phyloP scores from a whole-genome alignment of 106 monocot species.

The Dendrobium catenatum region DNA sequence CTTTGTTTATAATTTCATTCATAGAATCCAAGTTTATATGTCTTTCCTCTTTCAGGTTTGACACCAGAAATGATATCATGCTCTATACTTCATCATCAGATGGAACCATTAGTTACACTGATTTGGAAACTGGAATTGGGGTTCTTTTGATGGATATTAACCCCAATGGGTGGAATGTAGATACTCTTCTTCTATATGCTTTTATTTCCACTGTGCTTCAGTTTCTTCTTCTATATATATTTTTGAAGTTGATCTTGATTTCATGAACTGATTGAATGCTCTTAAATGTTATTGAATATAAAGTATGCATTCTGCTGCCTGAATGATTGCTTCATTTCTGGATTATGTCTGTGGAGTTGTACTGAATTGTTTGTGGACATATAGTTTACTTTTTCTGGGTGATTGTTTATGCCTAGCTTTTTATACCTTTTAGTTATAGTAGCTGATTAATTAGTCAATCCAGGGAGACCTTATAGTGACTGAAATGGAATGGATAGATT shows the following conservation, averaged over 20 bases:
- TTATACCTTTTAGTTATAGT: too few species aligned
- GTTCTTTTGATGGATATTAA: conserved; percentile 65
- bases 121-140: conserved; percentile 71
- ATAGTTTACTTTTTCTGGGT: too few species aligned
- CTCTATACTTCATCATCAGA: conserved; percentile 87
- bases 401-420: too few species aligned
- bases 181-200: background rate
- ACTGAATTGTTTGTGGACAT: too few species aligned
- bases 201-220: background rate
- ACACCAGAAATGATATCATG: conserved; percentile 39
- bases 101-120: conserved; percentile 74
- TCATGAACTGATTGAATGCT: background rate
- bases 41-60: conserved; percentile 53
- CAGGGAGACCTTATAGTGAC: too few species aligned
- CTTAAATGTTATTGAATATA: background rate
- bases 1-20: conserved; percentile 4
- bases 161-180: conserved; percentile 95
- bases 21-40: background rate
- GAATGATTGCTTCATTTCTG: background rate
- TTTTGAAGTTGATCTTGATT: background rate
- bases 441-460: too few species aligned
- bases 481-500: too few species aligned
- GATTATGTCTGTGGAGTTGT: background rate
- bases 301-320: background rate
- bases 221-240: background rate